A percentile compares a stretch with the other conserved stretches of the same genome.
Conservation (phyloP, 306 rosid species). For the Castanea sativa region DNA sequence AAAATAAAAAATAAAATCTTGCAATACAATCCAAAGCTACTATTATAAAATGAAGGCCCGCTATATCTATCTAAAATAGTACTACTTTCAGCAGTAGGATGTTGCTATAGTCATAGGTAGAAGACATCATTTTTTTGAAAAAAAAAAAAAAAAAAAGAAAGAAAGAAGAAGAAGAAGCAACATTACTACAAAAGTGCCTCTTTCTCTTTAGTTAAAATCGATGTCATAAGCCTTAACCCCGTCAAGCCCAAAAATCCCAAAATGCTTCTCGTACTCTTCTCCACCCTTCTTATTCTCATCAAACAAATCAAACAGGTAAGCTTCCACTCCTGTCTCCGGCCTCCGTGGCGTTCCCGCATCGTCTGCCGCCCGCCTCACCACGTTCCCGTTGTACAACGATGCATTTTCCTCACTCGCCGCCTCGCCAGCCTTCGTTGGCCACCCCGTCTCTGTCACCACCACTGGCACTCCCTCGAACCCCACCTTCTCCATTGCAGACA, state of each 20-base stretch:
- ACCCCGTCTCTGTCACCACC: slow-evolving; percentile 31
- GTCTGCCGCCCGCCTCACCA: slow-evolving; percentile 18
- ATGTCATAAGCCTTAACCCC: slow-evolving; percentile 22
- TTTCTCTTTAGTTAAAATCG: slow-evolving; percentile 5
- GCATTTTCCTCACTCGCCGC: slow-evolving; percentile 26
- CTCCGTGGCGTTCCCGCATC: slow-evolving; percentile 30
- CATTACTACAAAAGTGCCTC: too few relatives aligned
- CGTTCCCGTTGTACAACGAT: slow-evolving; percentile 16
- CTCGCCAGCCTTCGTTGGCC: slow-evolving; percentile 29
- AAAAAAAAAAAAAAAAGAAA: too few relatives aligned
- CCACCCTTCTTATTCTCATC: slow-evolving; percentile 33
- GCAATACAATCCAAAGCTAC: too few relatives aligned
- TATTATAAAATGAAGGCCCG: too few relatives aligned
- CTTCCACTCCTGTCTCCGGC: slow-evolving; percentile 23
- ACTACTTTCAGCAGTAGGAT: too few relatives aligned
- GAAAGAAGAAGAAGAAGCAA: too few relatives aligned
- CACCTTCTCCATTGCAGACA: slow-evolving; percentile 33
- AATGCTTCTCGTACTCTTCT: slow-evolving; percentile 32
- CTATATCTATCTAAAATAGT: too few relatives aligned
- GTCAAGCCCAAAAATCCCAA: slow-evolving; percentile 29
- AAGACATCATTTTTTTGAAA: too few relatives aligned
- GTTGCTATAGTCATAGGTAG: accelerated
- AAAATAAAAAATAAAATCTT: too few relatives aligned
- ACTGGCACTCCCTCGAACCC: slow-evolving; percentile 19
- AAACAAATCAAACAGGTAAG: slow-evolving; percentile 37